phyloP scores from a whole-genome alignment of 495 filamentous ascomycete genomes.

The Beverwykella pulmonaria region DNA sequence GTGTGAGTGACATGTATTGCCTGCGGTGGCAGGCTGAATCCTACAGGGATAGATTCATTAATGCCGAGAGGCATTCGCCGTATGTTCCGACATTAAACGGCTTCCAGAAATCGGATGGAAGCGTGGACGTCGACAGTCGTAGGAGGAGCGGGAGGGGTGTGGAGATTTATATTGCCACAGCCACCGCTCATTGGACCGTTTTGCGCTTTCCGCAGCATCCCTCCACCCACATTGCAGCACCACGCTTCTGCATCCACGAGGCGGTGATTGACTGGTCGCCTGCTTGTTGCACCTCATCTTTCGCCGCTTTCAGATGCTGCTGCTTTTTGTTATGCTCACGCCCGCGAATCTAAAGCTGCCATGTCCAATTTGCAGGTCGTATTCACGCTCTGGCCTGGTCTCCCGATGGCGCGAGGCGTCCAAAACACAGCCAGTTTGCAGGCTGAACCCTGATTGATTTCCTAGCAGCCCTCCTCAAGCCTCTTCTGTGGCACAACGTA shows the following conservation, averaged over 20 bases:
- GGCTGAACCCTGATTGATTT: conserved; percentile 21
- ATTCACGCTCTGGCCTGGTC: conserved; percentile 2
- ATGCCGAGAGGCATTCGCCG: not conserved
- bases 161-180: not conserved
- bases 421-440: conserved; percentile 8
- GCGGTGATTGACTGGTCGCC: conserved; percentile 32
- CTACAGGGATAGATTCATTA: not conserved
- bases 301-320: not conserved
- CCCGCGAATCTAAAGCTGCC: conserved; percentile 29
- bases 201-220: not conserved
- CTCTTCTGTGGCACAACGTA: conserved; percentile 37
- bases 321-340: not conserved
- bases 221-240: conserved; percentile 1
- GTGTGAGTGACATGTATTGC: conserved; percentile 1
- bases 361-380: conserved; percentile 21
- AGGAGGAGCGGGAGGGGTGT: not conserved
- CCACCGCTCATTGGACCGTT: conserved; percentile 10
- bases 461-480: conserved; percentile 22
- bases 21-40: conserved; percentile 10
- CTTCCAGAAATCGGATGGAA: conserved; percentile 11
- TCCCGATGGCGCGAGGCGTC: conserved; percentile 1
- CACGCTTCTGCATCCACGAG: conserved; percentile 20
- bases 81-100: not conserved
- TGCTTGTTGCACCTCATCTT: conserved; percentile 7
- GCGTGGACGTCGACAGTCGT: not conserved